These are phyloP conservation scores for Teunomyces gatunensis DNA, from an alignment of 805 yeast genomes.

Conservation along the genomic window DNA sequence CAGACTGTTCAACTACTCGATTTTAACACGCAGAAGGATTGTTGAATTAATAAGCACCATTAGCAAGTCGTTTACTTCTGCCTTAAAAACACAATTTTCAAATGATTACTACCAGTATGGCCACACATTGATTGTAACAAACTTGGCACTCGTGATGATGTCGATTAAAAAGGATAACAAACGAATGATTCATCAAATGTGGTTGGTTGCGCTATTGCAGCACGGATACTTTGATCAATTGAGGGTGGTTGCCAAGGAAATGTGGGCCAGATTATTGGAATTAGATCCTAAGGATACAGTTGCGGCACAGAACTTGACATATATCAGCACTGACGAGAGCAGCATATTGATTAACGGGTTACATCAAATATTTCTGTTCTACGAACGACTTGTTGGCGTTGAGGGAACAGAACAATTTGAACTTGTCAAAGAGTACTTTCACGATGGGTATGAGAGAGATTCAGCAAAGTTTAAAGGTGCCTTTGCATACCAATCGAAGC, in stretches of 20 bases:
- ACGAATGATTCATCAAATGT: conserved; percentile 33
- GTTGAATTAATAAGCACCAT: conserved; percentile 33
- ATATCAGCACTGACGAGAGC: conserved; percentile 34
- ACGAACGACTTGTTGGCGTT: conserved; percentile 42
- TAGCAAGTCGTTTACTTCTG: conserved; percentile 22
- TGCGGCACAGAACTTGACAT: conserved; percentile 29
- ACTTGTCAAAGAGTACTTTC: not conserved
- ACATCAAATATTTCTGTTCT: conserved; percentile 41
- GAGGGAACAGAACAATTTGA: conserved; percentile 12
- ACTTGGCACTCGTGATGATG: conserved; percentile 32
- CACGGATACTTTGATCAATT: conserved; percentile 43
- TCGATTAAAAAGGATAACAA: conserved; percentile 22
- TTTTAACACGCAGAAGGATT: conserved; percentile 33
- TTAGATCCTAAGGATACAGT: conserved; percentile 12
- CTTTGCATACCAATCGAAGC: too few species aligned
- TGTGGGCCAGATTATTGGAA: conserved; percentile 21
- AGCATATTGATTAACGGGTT: conserved; percentile 42
- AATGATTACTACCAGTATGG: conserved; percentile 19
- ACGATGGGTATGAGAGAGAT: not conserved
- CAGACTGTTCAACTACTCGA: conserved; percentile 8
- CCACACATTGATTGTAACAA: conserved; percentile 33
- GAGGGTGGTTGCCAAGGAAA: conserved; percentile 19
- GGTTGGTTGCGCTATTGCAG: conserved; percentile 51
- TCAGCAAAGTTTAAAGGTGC: too few species aligned
- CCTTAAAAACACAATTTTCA: conserved; percentile 20